A percentile compares a stretch with the other conserved stretches of the same genome.
phyloP scores from a whole-genome alignment of 768 basidiomycete species.

The Podaxis sp. region DNA sequence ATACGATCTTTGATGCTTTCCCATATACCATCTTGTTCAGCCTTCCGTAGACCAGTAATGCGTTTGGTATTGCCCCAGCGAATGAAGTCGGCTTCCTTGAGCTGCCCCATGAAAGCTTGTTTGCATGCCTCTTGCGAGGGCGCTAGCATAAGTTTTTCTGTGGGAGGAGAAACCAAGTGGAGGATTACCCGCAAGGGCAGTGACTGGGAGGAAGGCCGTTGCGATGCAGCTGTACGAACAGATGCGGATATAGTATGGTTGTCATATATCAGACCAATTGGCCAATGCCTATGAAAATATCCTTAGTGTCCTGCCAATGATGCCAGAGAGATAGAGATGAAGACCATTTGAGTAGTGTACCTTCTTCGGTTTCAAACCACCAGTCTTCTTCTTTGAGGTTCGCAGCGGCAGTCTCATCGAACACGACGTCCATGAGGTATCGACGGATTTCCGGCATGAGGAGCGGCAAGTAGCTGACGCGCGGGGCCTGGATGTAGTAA shows the following conservation, averaged over 20 bases:
- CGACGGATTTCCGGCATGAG: slow-evolving; percentile 85
- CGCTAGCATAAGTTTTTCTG: slow-evolving; percentile 79
- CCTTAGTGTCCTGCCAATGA: slow-evolving; percentile 7
- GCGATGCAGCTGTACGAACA: slow-evolving; percentile 46
- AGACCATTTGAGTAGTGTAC: slow-evolving; percentile 84
- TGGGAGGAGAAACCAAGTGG: slow-evolving; percentile 85
- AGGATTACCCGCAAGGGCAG: slow-evolving; percentile 77
- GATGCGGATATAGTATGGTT: slow-evolving; percentile 70
- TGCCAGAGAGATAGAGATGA: slow-evolving; percentile 25
- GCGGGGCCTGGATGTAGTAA: slow-evolving; percentile 88
- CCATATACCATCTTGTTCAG: slow-evolving; percentile 96
- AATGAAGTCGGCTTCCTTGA: slow-evolving; percentile 97
- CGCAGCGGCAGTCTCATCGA: slow-evolving; percentile 81
- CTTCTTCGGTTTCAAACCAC: slow-evolving; percentile 96
- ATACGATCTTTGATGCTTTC: slow-evolving; percentile 93
- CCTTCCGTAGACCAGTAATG: slow-evolving; percentile 86
- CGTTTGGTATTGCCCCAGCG: slow-evolving; percentile 96
- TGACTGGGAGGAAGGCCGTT: slow-evolving; percentile 32
- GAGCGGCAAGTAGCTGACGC: slow-evolving; percentile 91
- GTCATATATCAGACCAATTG: slow-evolving; percentile 92
- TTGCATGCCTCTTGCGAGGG: slow-evolving; percentile 87
- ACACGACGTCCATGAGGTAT: slow-evolving; percentile 89
- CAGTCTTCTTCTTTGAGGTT: slow-evolving; percentile 85
- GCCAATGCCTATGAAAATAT: slow-evolving; percentile 84
- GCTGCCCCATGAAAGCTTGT: slow-evolving; percentile 90